phyloP scores from a whole-genome alignment of 202 grass and related monocot species.

The Brachypodium distachyon region DNA sequence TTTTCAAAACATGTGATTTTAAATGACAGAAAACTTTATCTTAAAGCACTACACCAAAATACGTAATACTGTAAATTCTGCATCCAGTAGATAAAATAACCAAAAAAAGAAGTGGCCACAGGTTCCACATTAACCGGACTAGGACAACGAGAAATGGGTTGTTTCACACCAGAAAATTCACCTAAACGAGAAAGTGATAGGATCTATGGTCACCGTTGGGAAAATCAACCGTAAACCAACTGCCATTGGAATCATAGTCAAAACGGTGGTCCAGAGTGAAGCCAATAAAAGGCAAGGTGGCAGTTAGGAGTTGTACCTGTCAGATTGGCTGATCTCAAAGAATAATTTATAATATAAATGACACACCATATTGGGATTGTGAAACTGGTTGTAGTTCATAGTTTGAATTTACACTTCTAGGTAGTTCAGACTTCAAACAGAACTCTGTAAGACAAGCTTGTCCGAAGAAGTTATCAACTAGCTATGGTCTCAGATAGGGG shows the following conservation, averaged over 20 bases:
- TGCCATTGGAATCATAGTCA: constrained; percentile 17
- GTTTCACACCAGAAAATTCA: background rate
- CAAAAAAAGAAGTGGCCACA: background rate
- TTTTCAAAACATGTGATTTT: constrained; percentile 18
- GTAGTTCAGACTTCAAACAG: background rate
- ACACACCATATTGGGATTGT: constrained; percentile 10
- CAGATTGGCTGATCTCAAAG: constrained; percentile 26
- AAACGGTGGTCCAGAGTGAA: constrained; percentile 32
- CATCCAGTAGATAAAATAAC: constrained; percentile 4
- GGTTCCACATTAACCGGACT: background rate
- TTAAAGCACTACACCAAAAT: background rate
- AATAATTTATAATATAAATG: constrained; percentile 24
- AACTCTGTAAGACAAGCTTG: constrained; percentile 14
- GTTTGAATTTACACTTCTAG: constrained; percentile 32
- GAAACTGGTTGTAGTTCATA: constrained; percentile 18
- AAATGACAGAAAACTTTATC: constrained; percentile 5
- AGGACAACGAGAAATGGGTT: background rate
- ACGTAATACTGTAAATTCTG: constrained; percentile 11
- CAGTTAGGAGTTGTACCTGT: constrained; percentile 45
- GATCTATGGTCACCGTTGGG: background rate
- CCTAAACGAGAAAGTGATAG: constrained; percentile 17
- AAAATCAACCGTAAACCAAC: constrained; percentile 11
- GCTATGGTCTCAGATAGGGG: constrained; percentile 39
- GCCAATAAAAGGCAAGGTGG: constrained; percentile 22
- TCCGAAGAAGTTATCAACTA: constrained; percentile 29